Evolutionary conservation across 179 eudicot genomes (phyloP).

Genomic region (Carnegiea gigantea): DNA sequence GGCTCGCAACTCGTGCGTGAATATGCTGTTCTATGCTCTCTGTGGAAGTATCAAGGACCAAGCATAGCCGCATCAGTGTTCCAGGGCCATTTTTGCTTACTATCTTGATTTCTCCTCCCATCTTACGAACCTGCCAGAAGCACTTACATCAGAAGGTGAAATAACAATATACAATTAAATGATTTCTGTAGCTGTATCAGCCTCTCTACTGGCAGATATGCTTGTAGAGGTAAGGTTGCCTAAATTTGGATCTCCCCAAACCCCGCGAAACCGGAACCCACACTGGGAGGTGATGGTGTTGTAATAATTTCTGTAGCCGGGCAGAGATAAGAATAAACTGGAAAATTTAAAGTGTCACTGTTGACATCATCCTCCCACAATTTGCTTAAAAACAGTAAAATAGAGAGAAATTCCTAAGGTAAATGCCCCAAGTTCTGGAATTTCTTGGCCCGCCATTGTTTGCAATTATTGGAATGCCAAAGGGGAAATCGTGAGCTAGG

Average conservation of each 20-base stretch:
- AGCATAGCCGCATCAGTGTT: constrained; percentile 61
- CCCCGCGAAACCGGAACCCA: too few species aligned
- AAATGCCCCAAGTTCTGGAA: too few species aligned
- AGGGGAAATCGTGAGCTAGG: neutral
- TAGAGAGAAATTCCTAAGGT: too few species aligned
- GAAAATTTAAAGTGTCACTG: neutral
- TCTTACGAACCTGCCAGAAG: constrained; percentile 64
- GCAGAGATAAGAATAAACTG: neutral
- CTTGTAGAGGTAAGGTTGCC: too few species aligned
- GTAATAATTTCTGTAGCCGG: neutral
- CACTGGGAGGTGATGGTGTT: too few species aligned
- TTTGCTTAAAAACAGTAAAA: too few species aligned
- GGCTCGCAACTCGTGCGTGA: constrained; percentile 45
- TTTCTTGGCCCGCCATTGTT: too few species aligned
- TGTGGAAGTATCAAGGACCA: constrained; percentile 58
- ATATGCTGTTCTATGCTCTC: constrained; percentile 40
- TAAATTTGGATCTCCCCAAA: too few species aligned
- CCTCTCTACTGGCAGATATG: too few species aligned
- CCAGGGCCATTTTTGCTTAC: constrained; percentile 79
- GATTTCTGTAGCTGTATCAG: neutral
- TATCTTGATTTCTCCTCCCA: constrained; percentile 92
- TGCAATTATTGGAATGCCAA: too few species aligned
- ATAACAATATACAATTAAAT: neutral
- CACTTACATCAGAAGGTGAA: neutral
- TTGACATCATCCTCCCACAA: neutral